Conservation (phyloP, 306 rosid genomes). For the Carpinus viminea region DNA sequence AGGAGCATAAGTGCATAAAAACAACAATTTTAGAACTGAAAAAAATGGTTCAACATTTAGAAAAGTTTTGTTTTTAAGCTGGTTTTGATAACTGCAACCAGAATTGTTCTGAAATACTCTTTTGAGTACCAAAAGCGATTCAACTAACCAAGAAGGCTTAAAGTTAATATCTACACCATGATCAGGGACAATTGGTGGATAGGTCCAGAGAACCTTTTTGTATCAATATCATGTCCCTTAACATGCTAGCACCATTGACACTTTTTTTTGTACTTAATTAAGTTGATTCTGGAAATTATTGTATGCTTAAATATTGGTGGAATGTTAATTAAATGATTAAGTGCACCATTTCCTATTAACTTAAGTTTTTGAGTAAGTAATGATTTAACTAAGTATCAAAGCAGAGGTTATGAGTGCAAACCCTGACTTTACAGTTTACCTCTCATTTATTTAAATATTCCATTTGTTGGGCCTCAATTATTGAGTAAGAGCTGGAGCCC, state of each 20-base stretch:
- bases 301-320: neutral
- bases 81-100: neutral
- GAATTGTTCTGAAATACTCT: neutral
- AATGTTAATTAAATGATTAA: too few species aligned
- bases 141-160: neutral
- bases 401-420: too few species aligned
- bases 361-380: too few species aligned
- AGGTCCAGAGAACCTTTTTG: neutral
- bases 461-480: too few species aligned
- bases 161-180: neutral
- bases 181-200: neutral
- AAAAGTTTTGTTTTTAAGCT: neutral
- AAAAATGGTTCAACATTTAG: neutral
- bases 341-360: too few species aligned
- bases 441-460: too few species aligned
- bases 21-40: neutral
- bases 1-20: neutral
- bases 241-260: slow-evolving; percentile 1
- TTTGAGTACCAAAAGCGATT: neutral
- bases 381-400: too few species aligned
- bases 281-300: neutral
- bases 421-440: too few species aligned
- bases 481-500: too few species aligned
- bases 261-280: neutral
- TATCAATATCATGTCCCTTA: neutral